Evolutionary conservation across 2,329 filamentous ascomycete species (phyloP).

Genomic region (Colletotrichum sp.): DNA sequence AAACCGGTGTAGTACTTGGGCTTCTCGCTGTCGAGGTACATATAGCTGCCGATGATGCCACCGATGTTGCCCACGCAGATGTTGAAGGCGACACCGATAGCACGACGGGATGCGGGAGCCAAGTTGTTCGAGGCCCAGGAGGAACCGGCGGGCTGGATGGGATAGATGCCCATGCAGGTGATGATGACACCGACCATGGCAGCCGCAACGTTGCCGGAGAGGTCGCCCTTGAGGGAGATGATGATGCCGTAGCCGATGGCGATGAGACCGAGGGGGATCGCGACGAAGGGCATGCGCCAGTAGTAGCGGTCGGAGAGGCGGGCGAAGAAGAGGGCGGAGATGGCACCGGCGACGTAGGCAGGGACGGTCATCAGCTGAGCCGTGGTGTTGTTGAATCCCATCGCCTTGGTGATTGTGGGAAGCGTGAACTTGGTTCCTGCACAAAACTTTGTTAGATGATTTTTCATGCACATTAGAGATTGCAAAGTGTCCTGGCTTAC

Average conservation of each 20-base stretch:
- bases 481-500: background rate
- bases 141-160: conserved; percentile 66
- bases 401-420: conserved; percentile 24
- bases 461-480: background rate
- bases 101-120: conserved; percentile 43
- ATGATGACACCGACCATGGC: conserved; percentile 73
- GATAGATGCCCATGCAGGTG: conserved; percentile 73
- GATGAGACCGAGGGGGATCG: conserved; percentile 61
- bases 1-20: conserved; percentile 40
- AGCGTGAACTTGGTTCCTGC: conserved; percentile 29
- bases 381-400: conserved; percentile 24
- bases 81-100: conserved; percentile 41
- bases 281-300: conserved; percentile 71
- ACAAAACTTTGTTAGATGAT: background rate
- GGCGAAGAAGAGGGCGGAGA: conserved; percentile 67
- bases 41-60: conserved; percentile 44
- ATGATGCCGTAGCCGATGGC: conserved; percentile 62
- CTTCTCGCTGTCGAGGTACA: conserved; percentile 38
- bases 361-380: conserved; percentile 60
- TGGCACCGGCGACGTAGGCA: conserved; percentile 64
- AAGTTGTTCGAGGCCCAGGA: conserved; percentile 74
- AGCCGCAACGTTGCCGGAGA: conserved; percentile 46
- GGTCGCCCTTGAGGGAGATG: conserved; percentile 64
- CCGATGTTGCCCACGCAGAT: conserved; percentile 43
- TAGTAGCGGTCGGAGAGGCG: conserved; percentile 70